Percentiles rank a stretch among this genome's conserved stretches.
Conservation (phyloP, 345 rosid species). For the Syzygium oleosum region DNA sequence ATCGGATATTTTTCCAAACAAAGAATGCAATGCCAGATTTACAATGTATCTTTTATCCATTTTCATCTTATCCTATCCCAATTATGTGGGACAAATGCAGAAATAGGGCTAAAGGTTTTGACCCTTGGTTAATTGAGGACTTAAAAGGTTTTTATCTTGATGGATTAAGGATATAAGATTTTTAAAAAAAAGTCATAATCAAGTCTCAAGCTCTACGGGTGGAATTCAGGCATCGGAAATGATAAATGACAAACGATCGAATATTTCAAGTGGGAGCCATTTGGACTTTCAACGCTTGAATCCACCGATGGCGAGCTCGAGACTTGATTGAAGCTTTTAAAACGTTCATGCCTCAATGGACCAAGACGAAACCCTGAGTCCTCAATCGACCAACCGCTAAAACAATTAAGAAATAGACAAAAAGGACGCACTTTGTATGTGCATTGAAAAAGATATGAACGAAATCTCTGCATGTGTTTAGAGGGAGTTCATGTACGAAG, state of each 20-base stretch:
- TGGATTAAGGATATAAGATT: not conserved
- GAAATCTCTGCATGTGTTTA: not conserved
- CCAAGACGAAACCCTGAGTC: not conserved
- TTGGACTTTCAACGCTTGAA: not conserved
- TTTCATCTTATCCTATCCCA: not conserved
- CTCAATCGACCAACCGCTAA: not conserved
- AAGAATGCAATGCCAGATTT: not conserved
- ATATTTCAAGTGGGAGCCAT: not conserved
- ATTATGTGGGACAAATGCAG: not conserved
- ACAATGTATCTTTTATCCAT: not conserved
- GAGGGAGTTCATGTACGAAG: not conserved
- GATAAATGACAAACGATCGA: not conserved
- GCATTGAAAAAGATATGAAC: not conserved
- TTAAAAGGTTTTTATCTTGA: not conserved
- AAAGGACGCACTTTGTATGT: not conserved
- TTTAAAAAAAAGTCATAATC: not conserved
- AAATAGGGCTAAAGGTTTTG: not conserved
- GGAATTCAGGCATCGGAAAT: fast-evolving
- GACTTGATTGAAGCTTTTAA: not conserved
- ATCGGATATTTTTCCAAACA: not conserved
- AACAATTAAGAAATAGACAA: not conserved
- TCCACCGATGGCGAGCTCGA: not conserved
- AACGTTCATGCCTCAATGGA: not conserved
- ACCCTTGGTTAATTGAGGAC: not conserved
- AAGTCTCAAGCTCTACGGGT: not conserved